Percentiles rank a stretch among this genome's conserved stretches.
Conservation (phyloP, 129 eudicot species). For the Escallonia rubra region DNA sequence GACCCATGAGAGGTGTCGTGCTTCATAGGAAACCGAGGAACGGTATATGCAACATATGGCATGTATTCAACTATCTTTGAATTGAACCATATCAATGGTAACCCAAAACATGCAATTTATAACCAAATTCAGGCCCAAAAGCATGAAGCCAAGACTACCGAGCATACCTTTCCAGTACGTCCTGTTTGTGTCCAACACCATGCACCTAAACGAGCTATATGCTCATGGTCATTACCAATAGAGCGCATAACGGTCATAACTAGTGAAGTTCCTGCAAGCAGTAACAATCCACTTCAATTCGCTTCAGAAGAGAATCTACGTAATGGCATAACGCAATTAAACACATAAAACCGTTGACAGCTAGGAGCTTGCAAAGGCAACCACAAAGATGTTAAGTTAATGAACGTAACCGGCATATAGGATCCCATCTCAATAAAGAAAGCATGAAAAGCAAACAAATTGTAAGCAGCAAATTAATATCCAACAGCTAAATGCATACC, state of each 20-base stretch:
- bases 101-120: background rate
- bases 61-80: no score
- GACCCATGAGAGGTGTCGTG: no score
- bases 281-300: conserved; percentile 1
- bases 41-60: no score
- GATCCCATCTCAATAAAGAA: background rate
- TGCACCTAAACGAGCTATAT: conserved; percentile 74
- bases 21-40: no score
- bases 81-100: no score
- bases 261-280: conserved; percentile 68
- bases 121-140: conserved; percentile 3
- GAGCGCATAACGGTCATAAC: conserved; percentile 90
- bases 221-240: conserved; percentile 83
- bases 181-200: conserved; percentile 99
- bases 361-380: background rate
- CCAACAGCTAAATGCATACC: conserved; percentile 43
- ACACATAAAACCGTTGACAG: conserved; percentile 3
- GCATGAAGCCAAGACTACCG: conserved; percentile 7
- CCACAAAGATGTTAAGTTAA: background rate
- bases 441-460: background rate
- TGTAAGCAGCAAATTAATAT: background rate
- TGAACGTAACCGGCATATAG: no score
- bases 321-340: conserved; percentile 13
- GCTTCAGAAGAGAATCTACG: conserved; percentile 1
- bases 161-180: conserved; percentile 87